Conservation (phyloP, 257 asterid species). For the Solanum commersonii region DNA sequence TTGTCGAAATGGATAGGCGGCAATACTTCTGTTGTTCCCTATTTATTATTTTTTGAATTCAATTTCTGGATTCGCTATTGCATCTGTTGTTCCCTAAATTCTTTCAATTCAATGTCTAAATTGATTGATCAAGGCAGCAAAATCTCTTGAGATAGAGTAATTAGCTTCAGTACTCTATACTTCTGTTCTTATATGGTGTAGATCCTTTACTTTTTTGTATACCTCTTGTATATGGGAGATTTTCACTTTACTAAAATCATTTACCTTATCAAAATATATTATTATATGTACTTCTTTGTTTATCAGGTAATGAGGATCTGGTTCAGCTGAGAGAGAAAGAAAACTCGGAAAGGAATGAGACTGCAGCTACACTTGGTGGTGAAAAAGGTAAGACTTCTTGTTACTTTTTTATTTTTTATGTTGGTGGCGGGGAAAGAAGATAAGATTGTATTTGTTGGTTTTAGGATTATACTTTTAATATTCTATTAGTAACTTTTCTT, state of each 20-base stretch:
- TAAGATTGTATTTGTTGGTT: neutral
- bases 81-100: neutral
- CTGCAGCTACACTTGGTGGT: constrained; percentile 12
- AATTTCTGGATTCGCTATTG: neutral
- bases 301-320: constrained; percentile 25
- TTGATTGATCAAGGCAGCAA: neutral
- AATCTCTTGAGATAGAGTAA: neutral
- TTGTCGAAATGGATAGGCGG: neutral
- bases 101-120: neutral
- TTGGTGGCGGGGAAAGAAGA: neutral
- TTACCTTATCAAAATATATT: neutral
- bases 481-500: neutral
- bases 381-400: constrained; percentile 6
- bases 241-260: neutral
- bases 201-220: neutral
- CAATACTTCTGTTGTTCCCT: neutral
- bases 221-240: neutral
- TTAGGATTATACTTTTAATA: neutral
- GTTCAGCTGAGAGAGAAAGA: constrained; percentile 11
- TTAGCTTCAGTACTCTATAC: neutral
- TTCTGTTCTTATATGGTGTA: neutral
- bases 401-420: neutral
- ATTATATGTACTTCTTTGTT: neutral
- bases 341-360: constrained; percentile 12
- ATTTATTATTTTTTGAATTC: neutral